Base-by-base conservation (phyloP, 768 basidiomycete species). In the Tubosaeta sp. region DNA sequence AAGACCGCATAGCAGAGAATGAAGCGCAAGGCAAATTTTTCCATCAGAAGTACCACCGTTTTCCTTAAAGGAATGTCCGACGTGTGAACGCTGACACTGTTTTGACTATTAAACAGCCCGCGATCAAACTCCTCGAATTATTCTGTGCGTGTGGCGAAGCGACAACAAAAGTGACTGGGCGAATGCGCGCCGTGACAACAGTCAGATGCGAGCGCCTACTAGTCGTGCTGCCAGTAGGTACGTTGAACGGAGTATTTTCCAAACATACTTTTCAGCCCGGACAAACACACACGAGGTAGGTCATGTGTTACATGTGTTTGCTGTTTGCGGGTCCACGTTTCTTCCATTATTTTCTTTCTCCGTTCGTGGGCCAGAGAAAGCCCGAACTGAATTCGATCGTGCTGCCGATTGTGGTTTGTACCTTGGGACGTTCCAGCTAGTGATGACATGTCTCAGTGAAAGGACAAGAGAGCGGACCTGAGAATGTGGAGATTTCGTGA, bases 91-190 rank as follows among this genome's bases (percentile, higher is more conserved):
- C 58, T 46, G 35, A 47, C 43, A 27, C 38, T 30, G 39, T 36
- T 32, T 36, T 24, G 13, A 31, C 27, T 19, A 35, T 35, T 44
- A 41, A 13, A n/a, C 19, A 69, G 71, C 71, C 69, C 45, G 68
- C 69, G 18, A 66, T 69, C 53, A 69, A 70, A 48, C 55, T 71
- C 22, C 41, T 71, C 29, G 46, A n/a, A n/a, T n/a, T n/a, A 60
- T 10, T 68, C 65, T 46, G 65, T 65, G 55, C 49, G 35, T 14
- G 35, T 32, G 31, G 31, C 31, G 10, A 14, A 32, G 31, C 14
- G 31, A 12, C 31, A n/a, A n/a, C n/a, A n/a, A n/a, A n/a, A n/a
- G n/a, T n/a, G n/a, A n/a, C n/a, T n/a, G n/a, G n/a, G n/a, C n/a
- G n/a, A n/a, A n/a, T n/a, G n/a, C n/a, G n/a, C n/a, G n/a, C n/a